A percentile compares a stretch with the other conserved stretches of the same genome.
Evolutionary conservation across 495 filamentous ascomycete genomes (phyloP).

Genomic region (Oleoguttula mirabilis): DNA sequence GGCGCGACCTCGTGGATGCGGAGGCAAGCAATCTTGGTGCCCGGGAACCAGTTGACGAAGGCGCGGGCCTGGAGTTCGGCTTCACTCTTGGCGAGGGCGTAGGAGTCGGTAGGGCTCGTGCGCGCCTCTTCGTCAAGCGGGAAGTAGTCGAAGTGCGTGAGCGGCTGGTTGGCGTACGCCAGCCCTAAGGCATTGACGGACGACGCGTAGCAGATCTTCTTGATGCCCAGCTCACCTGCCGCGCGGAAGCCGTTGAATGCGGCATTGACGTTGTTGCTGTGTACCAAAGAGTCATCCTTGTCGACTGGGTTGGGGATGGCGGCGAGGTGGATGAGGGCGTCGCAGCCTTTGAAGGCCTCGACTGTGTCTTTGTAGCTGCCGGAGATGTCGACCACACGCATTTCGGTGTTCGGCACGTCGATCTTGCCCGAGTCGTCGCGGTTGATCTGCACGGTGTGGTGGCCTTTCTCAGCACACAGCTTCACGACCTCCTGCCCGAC

Average conservation of each 20-base stretch:
- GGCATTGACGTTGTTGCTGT: conserved; percentile 11
- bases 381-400: background rate
- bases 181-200: conserved; percentile 13
- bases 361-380: conserved; percentile 3
- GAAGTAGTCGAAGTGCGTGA: conserved; percentile 10
- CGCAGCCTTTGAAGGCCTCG: conserved; percentile 6
- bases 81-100: conserved; percentile 9
- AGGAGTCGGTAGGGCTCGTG: conserved; percentile 6
- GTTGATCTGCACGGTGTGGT: conserved; percentile 1
- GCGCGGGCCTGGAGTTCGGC: conserved; percentile 5
- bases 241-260: conserved; percentile 13
- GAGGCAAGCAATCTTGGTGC: conserved; percentile 8
- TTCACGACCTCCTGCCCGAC: conserved; percentile 1
- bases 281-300: conserved; percentile 1
- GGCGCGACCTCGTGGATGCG: conserved; percentile 12
- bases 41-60: conserved; percentile 11
- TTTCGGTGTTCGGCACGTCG: conserved; percentile 3
- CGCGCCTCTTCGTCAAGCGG: conserved; percentile 1
- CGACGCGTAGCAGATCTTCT: conserved; percentile 6
- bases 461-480: background rate
- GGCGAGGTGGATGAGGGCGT: conserved; percentile 10
- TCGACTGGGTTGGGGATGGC: conserved; percentile 10
- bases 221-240: conserved; percentile 11
- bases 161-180: conserved; percentile 10
- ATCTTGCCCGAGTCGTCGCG: background rate